Evolutionary conservation across 164 flowering plant genomes (phyloP).

Genomic region (Stephania cephalantha): DNA sequence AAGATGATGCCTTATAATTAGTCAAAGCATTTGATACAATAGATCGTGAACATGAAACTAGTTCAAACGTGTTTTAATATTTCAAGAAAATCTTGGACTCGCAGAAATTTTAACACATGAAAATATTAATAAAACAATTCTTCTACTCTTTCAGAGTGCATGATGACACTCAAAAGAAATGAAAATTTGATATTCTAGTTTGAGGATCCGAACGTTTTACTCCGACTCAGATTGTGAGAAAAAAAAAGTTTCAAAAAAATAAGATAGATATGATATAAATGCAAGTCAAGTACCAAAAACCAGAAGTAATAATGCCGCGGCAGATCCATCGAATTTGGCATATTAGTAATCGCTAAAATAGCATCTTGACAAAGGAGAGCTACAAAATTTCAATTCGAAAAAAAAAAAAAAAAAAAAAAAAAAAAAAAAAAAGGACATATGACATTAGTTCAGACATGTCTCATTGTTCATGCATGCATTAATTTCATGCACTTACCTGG

Average conservation of each 20-base stretch:
- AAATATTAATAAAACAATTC: neutral
- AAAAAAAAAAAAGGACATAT: neutral
- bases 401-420: neutral
- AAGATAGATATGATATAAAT: neutral
- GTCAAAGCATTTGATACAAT: too few relatives aligned
- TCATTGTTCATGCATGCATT: neutral
- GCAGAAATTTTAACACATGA: neutral
- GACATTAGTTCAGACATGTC: neutral
- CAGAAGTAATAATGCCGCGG: neutral
- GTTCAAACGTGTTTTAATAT: too few relatives aligned
- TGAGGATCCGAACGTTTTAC: too few relatives aligned
- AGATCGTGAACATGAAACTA: too few relatives aligned
- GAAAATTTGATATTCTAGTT: too few relatives aligned
- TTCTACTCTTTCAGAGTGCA: neutral
- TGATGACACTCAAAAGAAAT: too few relatives aligned
- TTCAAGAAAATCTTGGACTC: neutral
- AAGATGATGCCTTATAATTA: too few relatives aligned
- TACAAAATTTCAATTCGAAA: neutral
- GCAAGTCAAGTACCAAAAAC: neutral
- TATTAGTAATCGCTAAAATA: neutral
- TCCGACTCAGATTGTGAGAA: too few relatives aligned
- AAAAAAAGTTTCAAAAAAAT: neutral
- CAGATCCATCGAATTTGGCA: neutral
- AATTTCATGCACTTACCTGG: conserved; percentile 47
- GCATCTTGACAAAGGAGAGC: neutral